Evolutionary conservation across 2,329 filamentous ascomycete species (phyloP), one percentile per base, ranked within the genome.

Genomic region (Stagonosporopsis tanaceti): DNA sequence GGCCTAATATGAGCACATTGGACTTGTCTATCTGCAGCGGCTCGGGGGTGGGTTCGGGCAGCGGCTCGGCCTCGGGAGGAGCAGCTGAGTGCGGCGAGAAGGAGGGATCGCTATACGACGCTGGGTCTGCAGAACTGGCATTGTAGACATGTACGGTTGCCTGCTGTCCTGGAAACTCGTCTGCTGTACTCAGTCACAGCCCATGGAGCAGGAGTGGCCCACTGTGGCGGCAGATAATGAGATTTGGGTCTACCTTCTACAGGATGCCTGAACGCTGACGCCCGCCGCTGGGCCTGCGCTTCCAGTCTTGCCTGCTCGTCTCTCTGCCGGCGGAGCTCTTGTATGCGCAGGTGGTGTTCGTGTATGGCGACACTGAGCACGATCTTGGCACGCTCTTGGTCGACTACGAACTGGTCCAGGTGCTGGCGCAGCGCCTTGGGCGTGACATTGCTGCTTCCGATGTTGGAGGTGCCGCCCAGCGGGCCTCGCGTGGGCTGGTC

Each of bases 401-500:
- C 95, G 4, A 99, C 94, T 1, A 99, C 94, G 74, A 96, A 99
- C 72, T 95, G 91, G 74, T 99, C 95, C 30, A 98, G 87, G 69
- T 95, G 90, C 71, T 92, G 88, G 81, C 98, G 97, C 68, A 99
- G 82, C 66, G 81, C 78, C 65, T 82, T 84, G 7, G 87, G 87
- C 9, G 87, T 89, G 50, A 89, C 80, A 48, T 81, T 81, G 30
- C 84, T 84, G 28, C 81, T 81, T 55, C 85, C 85, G 59, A 85
- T 83, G 32, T 81, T 80, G 57, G 83, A 84, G 9, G 85, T 82
- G 59, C 83, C 84, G 35, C 82, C 83, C 53, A 90, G 75, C n/a
- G 88, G 88, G 0, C 88, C 88, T 25, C 81, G 78, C 15, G 86
- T 89, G 3, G 86, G 86, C 48, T 82, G 77, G 6, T 83, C 84